Percentiles rank a stretch among this genome's conserved stretches.
Evolutionary conservation across 2,329 filamentous ascomycete species (phyloP).

Genomic region (Neonectria hederae): DNA sequence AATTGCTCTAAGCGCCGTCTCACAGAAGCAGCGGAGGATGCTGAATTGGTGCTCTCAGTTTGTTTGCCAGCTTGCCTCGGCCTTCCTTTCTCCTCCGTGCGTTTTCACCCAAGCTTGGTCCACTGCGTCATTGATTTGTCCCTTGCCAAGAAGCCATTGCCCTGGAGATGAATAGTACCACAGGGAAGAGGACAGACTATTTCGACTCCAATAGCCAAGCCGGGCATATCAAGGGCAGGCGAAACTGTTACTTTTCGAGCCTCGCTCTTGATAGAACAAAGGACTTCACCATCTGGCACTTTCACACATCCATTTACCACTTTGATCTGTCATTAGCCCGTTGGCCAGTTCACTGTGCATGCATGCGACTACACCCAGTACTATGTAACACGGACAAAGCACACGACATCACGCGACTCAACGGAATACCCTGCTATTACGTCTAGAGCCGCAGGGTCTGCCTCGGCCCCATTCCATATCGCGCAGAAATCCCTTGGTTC

Average conservation of each 20-base stretch:
- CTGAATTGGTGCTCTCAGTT: not conserved
- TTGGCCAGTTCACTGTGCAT: no score
- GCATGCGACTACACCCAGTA: not conserved
- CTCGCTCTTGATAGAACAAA: not conserved
- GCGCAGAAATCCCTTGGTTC: not conserved
- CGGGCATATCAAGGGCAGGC: no score
- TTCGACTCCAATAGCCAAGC: not conserved
- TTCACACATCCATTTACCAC: no score
- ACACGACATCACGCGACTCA: slow-evolving; percentile 34
- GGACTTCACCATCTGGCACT: not conserved
- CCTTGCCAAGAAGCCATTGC: not conserved
- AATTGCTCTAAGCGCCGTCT: no score
- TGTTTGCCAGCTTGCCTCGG: not conserved
- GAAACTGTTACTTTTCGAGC: no score
- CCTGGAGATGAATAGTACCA: not conserved
- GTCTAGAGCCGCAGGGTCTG: not conserved
- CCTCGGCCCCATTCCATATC: not conserved
- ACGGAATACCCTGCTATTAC: slow-evolving; percentile 15
- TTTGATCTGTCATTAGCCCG: not conserved
- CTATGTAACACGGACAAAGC: not conserved
- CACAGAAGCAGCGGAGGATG: not conserved
- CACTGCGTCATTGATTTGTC: not conserved
- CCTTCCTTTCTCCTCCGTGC: not conserved
- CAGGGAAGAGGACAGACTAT: not conserved
- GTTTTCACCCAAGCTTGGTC: not conserved